Conservation (phyloP, 2,329 filamentous ascomycete species). For the Podosphaera aphanis region DNA sequence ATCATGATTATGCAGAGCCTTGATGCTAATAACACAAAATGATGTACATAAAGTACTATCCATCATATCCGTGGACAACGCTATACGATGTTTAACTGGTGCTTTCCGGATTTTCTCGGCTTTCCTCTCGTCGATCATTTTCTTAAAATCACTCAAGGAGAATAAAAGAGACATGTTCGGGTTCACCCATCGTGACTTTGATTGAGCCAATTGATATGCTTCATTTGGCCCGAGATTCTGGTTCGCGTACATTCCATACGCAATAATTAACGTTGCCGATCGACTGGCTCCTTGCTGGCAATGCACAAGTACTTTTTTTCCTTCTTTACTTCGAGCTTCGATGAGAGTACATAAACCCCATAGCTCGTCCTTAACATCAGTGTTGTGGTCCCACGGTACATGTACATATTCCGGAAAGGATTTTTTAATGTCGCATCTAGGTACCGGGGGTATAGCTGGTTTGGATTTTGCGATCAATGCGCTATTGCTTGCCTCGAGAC, state of each 20-base stretch:
- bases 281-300: conserved; percentile 72
- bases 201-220: conserved; percentile 59
- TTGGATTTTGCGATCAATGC: not conserved
- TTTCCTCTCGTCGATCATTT: conserved; percentile 31
- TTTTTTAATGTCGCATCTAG: not conserved
- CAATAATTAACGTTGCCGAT: conserved; percentile 67
- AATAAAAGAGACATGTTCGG: conserved; percentile 86
- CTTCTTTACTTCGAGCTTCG: conserved; percentile 44
- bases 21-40: too few relatives aligned
- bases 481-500: conserved; percentile 38
- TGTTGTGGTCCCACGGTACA: conserved; percentile 74
- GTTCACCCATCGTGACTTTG: conserved; percentile 67
- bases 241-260: conserved; percentile 61
- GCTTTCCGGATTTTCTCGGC: conserved; percentile 12
- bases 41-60: not conserved
- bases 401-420: conserved; percentile 57
- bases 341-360: conserved; percentile 55
- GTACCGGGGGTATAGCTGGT: not conserved
- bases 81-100: not conserved
- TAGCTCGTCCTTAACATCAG: conserved; percentile 57
- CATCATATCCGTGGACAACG: not conserved
- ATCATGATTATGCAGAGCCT: too few relatives aligned
- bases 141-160: conserved; percentile 63
- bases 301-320: conserved; percentile 60
- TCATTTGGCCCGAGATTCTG: conserved; percentile 58